Percentiles rank a stretch among this genome's conserved stretches.
phyloP scores from a whole-genome alignment of 2,329 filamentous ascomycete species.

The Chaetomium sp. region DNA sequence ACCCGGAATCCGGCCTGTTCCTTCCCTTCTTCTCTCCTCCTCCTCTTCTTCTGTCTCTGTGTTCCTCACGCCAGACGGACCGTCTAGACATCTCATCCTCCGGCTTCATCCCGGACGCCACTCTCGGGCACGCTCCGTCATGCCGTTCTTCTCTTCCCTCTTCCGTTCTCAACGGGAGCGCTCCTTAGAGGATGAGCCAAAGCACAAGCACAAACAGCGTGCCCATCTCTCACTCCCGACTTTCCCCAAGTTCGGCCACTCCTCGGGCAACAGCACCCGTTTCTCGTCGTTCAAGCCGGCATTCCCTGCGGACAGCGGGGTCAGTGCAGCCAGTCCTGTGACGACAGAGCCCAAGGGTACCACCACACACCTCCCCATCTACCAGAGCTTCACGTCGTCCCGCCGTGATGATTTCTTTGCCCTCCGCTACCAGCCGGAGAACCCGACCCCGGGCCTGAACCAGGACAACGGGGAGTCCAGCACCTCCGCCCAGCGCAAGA shows the following conservation, averaged over 20 bases:
- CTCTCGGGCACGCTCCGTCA: neutral
- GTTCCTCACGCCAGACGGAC: neutral
- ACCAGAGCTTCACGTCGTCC: neutral
- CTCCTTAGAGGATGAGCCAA: too few species aligned
- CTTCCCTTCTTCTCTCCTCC: too few species aligned
- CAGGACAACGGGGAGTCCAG: too few species aligned
- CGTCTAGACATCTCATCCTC: neutral
- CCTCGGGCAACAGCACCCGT: neutral
- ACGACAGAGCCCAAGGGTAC: neutral
- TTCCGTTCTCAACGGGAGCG: neutral
- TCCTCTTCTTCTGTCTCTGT: too few species aligned
- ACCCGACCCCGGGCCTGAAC: too few species aligned
- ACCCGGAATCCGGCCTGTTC: too few species aligned
- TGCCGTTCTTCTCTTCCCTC: neutral
- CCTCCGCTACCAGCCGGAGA: too few species aligned
- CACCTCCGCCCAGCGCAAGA: too few species aligned
- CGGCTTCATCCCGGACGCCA: neutral
- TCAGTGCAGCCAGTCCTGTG: neutral
- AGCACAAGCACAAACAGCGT: neutral
- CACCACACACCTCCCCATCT: neutral
- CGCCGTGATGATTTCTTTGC: too few species aligned
- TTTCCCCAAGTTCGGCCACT: neutral
- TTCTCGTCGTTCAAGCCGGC: too few species aligned
- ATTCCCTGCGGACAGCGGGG: neutral
- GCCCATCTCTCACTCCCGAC: neutral